These are phyloP conservation scores for Exophiala aquamarina DNA, from an alignment of 2,329 filamentous ascomycete genomes.

Conservation along the genomic window DNA sequence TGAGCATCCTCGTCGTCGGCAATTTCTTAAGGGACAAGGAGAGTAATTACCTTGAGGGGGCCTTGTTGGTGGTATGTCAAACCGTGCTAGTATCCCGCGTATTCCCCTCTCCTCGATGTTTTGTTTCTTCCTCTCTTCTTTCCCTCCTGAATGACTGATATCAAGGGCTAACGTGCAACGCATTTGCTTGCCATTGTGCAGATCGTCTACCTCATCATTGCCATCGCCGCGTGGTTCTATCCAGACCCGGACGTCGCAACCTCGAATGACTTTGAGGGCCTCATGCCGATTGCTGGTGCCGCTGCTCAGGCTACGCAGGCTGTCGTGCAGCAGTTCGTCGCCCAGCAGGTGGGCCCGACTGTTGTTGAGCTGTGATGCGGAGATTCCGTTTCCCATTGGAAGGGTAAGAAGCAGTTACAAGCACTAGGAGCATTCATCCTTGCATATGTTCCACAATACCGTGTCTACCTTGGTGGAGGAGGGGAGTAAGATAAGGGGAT, in stretches of 20 bases:
- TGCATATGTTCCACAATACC: too few species aligned
- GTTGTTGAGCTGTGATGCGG: too few species aligned
- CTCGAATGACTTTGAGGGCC: constrained; percentile 15
- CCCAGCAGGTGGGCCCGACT: not conserved
- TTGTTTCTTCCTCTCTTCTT: too few species aligned
- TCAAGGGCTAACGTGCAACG: not conserved
- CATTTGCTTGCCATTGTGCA: constrained; percentile 4
- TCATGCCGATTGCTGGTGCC: not conserved
- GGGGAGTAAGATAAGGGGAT: too few species aligned
- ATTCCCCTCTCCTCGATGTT: not conserved
- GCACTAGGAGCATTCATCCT: too few species aligned
- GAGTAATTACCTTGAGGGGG: constrained; percentile 86
- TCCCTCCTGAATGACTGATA: too few species aligned
- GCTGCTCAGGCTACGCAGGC: not conserved
- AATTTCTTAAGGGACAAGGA: constrained; percentile 86
- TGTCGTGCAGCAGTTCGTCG: not conserved
- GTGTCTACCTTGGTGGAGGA: too few species aligned
- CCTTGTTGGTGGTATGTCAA: constrained; percentile 65
- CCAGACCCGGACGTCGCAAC: constrained; percentile 46
- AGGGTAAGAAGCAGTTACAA: too few species aligned
- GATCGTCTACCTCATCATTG: constrained; percentile 62
- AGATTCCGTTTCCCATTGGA: too few species aligned
- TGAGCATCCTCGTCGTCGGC: constrained; percentile 82
- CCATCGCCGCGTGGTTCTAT: constrained; percentile 62
- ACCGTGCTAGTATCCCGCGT: not conserved